Evolutionary conservation across 192 early-diverging fungal species (phyloP).

Genomic region (Thamnidium elegans): DNA sequence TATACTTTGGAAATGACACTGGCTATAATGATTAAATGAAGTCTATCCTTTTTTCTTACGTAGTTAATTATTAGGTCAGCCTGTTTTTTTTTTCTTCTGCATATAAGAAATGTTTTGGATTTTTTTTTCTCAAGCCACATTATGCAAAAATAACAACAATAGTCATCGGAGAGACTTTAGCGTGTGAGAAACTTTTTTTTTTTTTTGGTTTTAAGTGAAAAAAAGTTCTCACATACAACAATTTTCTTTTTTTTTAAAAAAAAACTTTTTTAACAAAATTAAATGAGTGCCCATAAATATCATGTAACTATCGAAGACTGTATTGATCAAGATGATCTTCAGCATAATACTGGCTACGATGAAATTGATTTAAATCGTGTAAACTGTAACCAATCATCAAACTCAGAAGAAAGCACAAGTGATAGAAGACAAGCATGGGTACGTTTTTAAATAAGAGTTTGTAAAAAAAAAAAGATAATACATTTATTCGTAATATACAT

Average conservation of each 20-base stretch:
- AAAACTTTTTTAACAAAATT: neutral
- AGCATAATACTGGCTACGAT: neutral
- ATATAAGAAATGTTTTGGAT: too few relatives aligned
- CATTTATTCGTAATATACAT: neutral
- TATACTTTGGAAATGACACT: too few relatives aligned
- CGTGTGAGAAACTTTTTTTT: too few relatives aligned
- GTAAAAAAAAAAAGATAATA: too few relatives aligned
- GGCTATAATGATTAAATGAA: too few relatives aligned
- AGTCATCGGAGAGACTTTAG: too few relatives aligned
- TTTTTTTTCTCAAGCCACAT: too few relatives aligned
- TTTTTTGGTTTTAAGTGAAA: neutral
- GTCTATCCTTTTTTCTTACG: too few relatives aligned
- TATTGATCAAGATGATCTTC: conserved; percentile 10
- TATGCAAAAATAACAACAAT: too few relatives aligned
- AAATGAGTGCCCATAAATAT: conserved; percentile 5
- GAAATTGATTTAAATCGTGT: conserved; percentile 1
- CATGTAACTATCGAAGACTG: conserved; percentile 12
- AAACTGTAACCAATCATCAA: neutral
- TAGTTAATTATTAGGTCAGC: too few relatives aligned
- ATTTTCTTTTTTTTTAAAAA: neutral
- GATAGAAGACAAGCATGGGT: conserved; percentile 12
- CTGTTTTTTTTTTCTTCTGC: too few relatives aligned
- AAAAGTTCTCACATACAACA: neutral
- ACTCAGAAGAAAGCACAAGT: neutral
- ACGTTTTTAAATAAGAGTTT: neutral